A percentile compares a stretch with the other conserved stretches of the same genome.
phyloP scores from a whole-genome alignment of 352 stramenopile species.

The Phytopythium montanum region DNA sequence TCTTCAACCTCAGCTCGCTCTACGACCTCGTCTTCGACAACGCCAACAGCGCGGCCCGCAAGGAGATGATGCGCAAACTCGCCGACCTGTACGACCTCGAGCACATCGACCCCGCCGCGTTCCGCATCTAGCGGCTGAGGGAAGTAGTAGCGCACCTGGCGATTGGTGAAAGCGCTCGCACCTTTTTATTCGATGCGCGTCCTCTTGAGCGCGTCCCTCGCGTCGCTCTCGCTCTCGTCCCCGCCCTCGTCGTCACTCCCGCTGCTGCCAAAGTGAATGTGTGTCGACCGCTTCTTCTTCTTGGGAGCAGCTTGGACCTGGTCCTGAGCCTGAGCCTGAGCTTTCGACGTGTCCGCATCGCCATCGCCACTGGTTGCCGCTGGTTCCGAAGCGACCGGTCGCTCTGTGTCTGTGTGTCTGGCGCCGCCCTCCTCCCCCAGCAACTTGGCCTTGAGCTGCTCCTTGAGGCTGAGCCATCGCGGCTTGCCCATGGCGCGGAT shows the following conservation, averaged over 20 bases:
- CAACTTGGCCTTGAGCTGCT: constrained; percentile 55
- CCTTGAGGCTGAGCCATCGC: constrained; percentile 57
- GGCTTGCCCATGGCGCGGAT: constrained; percentile 59
- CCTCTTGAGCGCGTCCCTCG: constrained; percentile 19
- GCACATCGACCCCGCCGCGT: constrained; percentile 60
- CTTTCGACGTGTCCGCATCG: neutral
- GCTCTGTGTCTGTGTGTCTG: neutral
- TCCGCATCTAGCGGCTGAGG: constrained; percentile 51
- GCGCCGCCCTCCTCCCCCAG: constrained; percentile 1
- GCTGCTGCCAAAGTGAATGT: constrained; percentile 41
- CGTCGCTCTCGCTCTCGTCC: constrained; percentile 11
- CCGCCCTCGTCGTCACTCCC: constrained; percentile 14
- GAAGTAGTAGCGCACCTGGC: no score
- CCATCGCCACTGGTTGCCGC: neutral
- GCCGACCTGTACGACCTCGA: constrained; percentile 72
- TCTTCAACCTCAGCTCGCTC: constrained; percentile 81
- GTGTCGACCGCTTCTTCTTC: constrained; percentile 6
- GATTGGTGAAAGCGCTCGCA: constrained; percentile 4
- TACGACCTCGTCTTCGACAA: constrained; percentile 82
- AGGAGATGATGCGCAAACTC: constrained; percentile 84
- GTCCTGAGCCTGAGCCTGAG: neutral
- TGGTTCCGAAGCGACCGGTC: neutral
- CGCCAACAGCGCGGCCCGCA: constrained; percentile 66
- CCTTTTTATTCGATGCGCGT: constrained; percentile 14
- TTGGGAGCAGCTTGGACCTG: neutral